Base-by-base conservation (phyloP, 2,329 filamentous ascomycete species). In the Xylariaceae sp. region DNA sequence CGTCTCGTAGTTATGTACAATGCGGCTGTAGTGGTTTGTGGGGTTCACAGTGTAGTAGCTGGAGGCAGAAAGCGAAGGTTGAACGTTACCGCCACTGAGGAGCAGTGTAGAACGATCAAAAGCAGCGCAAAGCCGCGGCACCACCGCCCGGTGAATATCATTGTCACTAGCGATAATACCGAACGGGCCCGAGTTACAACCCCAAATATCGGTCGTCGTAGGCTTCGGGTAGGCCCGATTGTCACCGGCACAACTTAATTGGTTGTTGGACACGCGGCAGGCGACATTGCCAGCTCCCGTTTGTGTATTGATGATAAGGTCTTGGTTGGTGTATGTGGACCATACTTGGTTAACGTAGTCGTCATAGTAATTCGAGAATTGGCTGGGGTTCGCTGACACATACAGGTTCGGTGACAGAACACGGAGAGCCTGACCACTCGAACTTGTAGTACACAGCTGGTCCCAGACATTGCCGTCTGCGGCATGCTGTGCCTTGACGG, bases 1-100 rank as follows among this genome's bases (percentile, higher is more conserved):
- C 1, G 77, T 66, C 70, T 86, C 83, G 40, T 81, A 76, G 29
- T 77, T 69, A 68, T 88, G 86, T 2, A 88, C 77, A 23, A 88
- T 74, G 9, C 82, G 74, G 30, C 80, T 75, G 63, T 86, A 88
- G 64, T 87, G 84, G 60, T 70, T 75, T 10, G 77, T 79, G 0
- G 77, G 74, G 30, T 68, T 61, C 9, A 36, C 57, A 2, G 65
- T 68, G 65, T 83, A 83, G 67, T 81, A 83, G 26, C 58, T 53
- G 16, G 61, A 60, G 0, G 67, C 55, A 4, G 59, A 50, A 0
- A 76, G 58, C 6, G 67, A 69, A 0, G 81, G 81, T 61, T 81
- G 76, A 3, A 73, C 55, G 58, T 78, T 64, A 16, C 80, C 81
- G 1, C 77, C 78, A 9, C 71, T 64, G 1, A 78, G 21, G 35